phyloP scores from a whole-genome alignment of 1,139 yeast genomes.

The Sugiyamaella grinbergsii region DNA sequence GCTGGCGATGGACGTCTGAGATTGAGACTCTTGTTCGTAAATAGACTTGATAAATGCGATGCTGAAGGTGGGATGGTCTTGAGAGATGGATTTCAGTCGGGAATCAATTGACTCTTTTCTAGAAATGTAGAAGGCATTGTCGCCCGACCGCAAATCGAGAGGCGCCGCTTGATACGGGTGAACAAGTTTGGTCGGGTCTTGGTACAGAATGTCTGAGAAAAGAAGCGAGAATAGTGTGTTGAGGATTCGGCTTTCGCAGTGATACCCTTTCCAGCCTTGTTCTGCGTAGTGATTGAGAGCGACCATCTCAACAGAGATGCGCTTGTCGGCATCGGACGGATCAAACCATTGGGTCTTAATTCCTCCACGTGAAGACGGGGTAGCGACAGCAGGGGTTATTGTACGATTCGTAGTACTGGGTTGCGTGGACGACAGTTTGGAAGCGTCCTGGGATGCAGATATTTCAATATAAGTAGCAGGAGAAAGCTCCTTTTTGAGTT shows the following conservation, averaged over 20 bases:
- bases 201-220: conserved; percentile 40
- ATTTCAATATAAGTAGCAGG: conserved; percentile 14
- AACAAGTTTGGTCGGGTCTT: conserved; percentile 35
- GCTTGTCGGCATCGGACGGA: conserved; percentile 12
- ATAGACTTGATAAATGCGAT: conserved; percentile 20
- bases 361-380: neutral
- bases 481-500: conserved; percentile 8
- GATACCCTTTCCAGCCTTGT: conserved; percentile 43
- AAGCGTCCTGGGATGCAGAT: conserved; percentile 12
- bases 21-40: conserved; percentile 18
- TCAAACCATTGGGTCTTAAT: conserved; percentile 18
- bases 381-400: neutral
- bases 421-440: neutral
- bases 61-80: conserved; percentile 17
- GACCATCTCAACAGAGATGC: conserved; percentile 40
- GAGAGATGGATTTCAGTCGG: conserved; percentile 25
- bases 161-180: conserved; percentile 44
- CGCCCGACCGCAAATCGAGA: conserved; percentile 35
- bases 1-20: conserved; percentile 36
- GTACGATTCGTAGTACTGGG: neutral
- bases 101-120: conserved; percentile 29
- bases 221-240: conserved; percentile 39
- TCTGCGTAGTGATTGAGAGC: conserved; percentile 39
- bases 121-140: conserved; percentile 28
- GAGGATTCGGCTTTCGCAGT: conserved; percentile 43